Evolutionary conservation across 106 monocot species (phyloP), one percentile per base, ranked within the genome.

Genomic region (Gastrodia elata): DNA sequence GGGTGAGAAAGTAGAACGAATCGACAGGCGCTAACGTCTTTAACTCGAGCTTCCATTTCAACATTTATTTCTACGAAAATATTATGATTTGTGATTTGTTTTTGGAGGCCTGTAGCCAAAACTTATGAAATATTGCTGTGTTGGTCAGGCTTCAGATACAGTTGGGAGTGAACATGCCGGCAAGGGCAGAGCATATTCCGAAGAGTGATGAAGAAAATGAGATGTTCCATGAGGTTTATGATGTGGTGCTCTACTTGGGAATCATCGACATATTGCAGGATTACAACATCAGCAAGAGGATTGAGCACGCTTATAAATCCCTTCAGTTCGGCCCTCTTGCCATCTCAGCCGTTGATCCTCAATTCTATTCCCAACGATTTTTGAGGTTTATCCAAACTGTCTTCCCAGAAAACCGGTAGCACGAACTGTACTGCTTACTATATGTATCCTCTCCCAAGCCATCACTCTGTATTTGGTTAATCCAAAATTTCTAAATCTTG

Each of bases 231-330:
- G 83, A 84, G 65, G 71, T 82, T 27, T 83, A 80, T 48, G 88
- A 88, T 38, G 80, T 70, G 18, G 73, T 77, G 14, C 87, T 87
- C 30, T 81, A 87, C 65, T 61, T 87, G 24, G 87, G 87, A 44
- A 78, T 87, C 39, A 87, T 87, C 27, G 87, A 87, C 73, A 87
- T 87, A 38, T 61, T 87, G 28, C 87, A 83, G 44, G 83, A 80
- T 3, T 87, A 87, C 49, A 80, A 87, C 61, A 83, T 87, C 26
- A 81, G 75, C 57, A 87, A 87, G 72, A 80, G 70, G 52, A 75
- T 87, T 26, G 87, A 87, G 73, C 87, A 87, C 74, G 87, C 83
- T 8, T 87, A 83, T 72, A 87, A 87, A 73, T 87, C 87, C 14
- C 68, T 87, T 36, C 87, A 87, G 73, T 83, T 71, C n/a, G 87